These are phyloP conservation scores for Solanum pennellii DNA, from an alignment of 257 asterid genomes.

Conservation along the genomic window DNA sequence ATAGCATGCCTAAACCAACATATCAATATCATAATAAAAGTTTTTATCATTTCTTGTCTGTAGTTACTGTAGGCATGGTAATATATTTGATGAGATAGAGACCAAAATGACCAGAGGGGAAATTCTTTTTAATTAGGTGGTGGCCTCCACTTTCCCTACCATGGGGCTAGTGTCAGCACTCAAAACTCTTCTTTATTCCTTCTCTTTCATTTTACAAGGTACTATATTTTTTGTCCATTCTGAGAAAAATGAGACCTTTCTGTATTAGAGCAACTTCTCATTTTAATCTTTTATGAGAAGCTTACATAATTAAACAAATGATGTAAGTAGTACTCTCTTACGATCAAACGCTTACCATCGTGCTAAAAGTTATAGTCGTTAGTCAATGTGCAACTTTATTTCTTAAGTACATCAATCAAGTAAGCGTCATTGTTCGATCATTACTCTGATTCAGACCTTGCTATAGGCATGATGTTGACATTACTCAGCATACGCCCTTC, in stretches of 20 bases:
- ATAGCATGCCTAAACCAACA: conserved; percentile 16
- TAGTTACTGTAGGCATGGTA: conserved; percentile 8
- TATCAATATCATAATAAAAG: conserved; percentile 1
- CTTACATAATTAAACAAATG: background rate
- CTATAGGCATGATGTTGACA: no score
- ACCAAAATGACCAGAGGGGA: background rate
- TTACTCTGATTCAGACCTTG: no score
- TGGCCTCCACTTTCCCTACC: background rate
- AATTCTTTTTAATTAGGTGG: background rate
- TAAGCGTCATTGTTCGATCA: accelerated
- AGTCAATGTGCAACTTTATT: accelerated
- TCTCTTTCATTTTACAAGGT: background rate
- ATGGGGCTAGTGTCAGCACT: conserved; percentile 1
- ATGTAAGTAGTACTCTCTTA: background rate
- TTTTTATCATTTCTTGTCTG: background rate
- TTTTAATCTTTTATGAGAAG: background rate
- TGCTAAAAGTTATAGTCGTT: accelerated
- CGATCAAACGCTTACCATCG: accelerated
- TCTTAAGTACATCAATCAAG: background rate
- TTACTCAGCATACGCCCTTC: background rate
- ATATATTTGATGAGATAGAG: conserved; percentile 4
- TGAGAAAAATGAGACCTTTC: background rate
- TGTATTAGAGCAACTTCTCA: background rate
- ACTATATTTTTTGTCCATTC: background rate
- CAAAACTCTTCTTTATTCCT: background rate